Base-by-base conservation (phyloP, 495 filamentous ascomycete genomes). In the Aspergillus baeticus region DNA sequence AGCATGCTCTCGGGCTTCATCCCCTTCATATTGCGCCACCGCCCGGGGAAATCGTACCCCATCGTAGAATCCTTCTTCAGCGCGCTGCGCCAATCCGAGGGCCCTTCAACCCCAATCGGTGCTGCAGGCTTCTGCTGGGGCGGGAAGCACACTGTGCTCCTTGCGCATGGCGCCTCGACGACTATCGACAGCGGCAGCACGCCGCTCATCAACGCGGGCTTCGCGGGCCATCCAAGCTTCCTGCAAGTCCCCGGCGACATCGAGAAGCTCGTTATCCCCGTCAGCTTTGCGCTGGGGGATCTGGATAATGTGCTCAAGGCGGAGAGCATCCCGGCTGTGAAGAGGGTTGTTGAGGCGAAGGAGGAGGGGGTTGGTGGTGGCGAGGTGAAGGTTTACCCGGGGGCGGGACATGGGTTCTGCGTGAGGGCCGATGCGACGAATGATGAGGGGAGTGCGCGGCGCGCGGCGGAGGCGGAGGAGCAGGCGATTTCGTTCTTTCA, bases 101-200 rank as follows among this genome's bases (percentile, higher is more conserved):
- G 53, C 41, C 55, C 63, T 4, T 17, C 31, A 35, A 54, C 57
- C 46, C 63, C 63, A 52, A 59, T 86, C 42, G 79, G 76, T 26
- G 72, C 70, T 1, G 77, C 81, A 0, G 84, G 84, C 0, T 86
- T 81, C 61, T 85, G 83, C 64, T 86, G 81, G 83, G 84, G 84
- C 33, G 84, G 82, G 2, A 77, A 77, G 52, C 73, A 82, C 55
- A 63, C 74, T 0, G 55, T 80, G 5, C 55, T 69, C 15, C 68
- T 84, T 6, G 70, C 73, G 4, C 66, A 73, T 31, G 70, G 70
- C 10, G 48, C 44, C 3, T 38, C 33, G 3, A 50, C 34, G 0
- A 37, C 33, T 2, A 14, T 36, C 6, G n/a, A 6, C 29, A 26
- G 17, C 34, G 68, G 65, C 1, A 51, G 63, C 11, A 69, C 69